Conservation (phyloP, 371 early-diverging fungal species). For the Blyttiomyces sp. region DNA sequence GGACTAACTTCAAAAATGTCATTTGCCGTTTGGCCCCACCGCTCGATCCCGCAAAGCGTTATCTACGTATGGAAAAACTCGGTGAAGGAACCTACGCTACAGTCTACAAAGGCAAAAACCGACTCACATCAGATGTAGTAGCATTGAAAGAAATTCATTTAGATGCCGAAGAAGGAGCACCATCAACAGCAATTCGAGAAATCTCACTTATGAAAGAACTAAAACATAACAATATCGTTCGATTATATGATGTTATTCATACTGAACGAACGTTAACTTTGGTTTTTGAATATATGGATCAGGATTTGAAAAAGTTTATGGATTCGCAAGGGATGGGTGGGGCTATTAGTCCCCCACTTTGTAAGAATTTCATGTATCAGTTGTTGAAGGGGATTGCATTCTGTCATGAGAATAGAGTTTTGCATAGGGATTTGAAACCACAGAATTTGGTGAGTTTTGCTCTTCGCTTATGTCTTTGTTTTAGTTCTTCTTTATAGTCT, state of each 20-base stretch:
- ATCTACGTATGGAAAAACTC: constrained; percentile 84
- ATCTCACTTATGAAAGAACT: constrained; percentile 97
- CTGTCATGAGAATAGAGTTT: constrained; percentile 91
- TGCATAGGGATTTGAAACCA: constrained; percentile 98
- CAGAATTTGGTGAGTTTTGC: constrained; percentile 42
- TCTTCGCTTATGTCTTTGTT: neutral
- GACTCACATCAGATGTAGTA: constrained; percentile 84
- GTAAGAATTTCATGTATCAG: constrained; percentile 77
- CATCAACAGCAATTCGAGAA: constrained; percentile 67
- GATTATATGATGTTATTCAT: constrained; percentile 90
- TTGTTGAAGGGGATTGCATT: constrained; percentile 86
- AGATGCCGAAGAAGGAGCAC: constrained; percentile 47
- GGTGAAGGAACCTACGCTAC: constrained; percentile 99
- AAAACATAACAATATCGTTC: constrained; percentile 88
- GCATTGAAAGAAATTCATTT: constrained; percentile 83
- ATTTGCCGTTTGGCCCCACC: too few relatives aligned
- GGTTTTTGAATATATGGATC: constrained; percentile 98
- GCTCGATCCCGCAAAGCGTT: constrained; percentile 45
- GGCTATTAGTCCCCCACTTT: constrained; percentile 6
- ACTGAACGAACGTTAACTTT: constrained; percentile 95
- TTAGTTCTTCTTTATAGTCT: neutral
- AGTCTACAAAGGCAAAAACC: constrained; percentile 96
- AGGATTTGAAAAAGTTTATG: constrained; percentile 97
- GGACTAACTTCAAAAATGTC: too few relatives aligned
- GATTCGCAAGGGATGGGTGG: constrained; percentile 42